Evolutionary conservation across 2,329 filamentous ascomycete genomes (phyloP), one percentile per base, ranked within the genome.

Genomic region (Knoxdaviesia capensis): DNA sequence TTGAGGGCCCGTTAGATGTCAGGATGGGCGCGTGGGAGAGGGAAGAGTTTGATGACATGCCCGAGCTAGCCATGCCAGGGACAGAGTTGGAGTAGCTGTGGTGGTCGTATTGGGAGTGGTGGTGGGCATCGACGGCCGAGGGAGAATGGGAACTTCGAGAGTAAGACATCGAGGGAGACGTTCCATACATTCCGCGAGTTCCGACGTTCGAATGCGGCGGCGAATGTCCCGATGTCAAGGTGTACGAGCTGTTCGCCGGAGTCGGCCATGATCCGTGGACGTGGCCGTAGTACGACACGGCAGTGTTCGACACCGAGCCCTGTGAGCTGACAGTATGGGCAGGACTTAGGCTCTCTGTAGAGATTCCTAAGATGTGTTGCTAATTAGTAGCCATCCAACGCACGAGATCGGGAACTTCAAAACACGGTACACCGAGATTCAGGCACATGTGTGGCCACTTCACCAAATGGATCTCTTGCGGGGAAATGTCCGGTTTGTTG

Each of bases 301-400:
- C 31, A 6, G 45, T 34, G 48, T 70, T 63, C 41, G 66, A 64
- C 49, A 71, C 67, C n/a, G 74, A 71, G 49, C 68, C 64, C 44
- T 66, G 65, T 9, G 71, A 71, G 54, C 69, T 72, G 52, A 63
- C 66, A 47, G 66, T 75, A 49, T 77, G 71, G 42, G 77, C 64
- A 48, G 66, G 76, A 59, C 66, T 75, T 52, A 81, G 59, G 53
- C 70, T 67, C 58, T 81, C 77, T 50, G 64, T 63, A 46, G 68
- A 52, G 46, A 61, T 62, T 57, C 68, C 69, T 65, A 59, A 20
- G 20, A 20, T 20, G 32, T 11, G 8, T 37, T 36, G 10, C 40
- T 42, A 35, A 36, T 42, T 38, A 42, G 41, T 38, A 44, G 20
- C 20, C 20, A 20, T 20, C 20, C 20, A 20, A 20, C 20, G 20